These are phyloP conservation scores for Macadamia integrifolia DNA, from an alignment of 164 flowering plant genomes.

Conservation along the genomic window DNA sequence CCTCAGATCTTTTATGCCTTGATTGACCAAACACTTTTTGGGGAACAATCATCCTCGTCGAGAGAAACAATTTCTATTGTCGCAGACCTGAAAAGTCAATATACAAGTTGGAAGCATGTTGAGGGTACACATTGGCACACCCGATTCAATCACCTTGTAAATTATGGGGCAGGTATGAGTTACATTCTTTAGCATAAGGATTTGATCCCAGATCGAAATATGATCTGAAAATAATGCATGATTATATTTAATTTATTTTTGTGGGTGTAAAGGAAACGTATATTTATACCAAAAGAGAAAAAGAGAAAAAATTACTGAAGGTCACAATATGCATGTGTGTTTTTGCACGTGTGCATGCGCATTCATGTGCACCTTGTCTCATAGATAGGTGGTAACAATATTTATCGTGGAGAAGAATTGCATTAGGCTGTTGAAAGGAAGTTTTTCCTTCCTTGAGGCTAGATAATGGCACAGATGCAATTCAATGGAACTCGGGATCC, in stretches of 20 bases:
- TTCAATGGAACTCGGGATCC: no score
- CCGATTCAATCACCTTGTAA: conserved; percentile 79
- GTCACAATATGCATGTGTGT: no score
- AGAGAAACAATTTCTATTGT: conserved; percentile 57
- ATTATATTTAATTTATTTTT: no score
- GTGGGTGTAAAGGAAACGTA: no score
- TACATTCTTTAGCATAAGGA: neutral
- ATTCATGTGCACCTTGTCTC: neutral
- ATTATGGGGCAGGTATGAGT: conserved; percentile 80
- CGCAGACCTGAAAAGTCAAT: conserved; percentile 57
- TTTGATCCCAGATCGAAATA: neutral
- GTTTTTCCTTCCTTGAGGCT: no score
- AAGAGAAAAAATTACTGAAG: no score
- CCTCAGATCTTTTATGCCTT: conserved; percentile 72
- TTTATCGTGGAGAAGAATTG: neutral
- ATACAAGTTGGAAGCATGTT: conserved; percentile 78
- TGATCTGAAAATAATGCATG: neutral
- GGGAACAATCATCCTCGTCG: conserved; percentile 39
- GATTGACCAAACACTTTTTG: conserved; percentile 80
- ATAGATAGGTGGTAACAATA: neutral
- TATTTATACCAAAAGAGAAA: no score
- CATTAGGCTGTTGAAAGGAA: no score
- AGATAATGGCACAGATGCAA: no score
- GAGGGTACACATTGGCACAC: conserved; percentile 96
- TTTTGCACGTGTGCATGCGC: no score